Base-by-base conservation (phyloP, 805 yeast genomes). In the Yamadazyma phyllophila region DNA sequence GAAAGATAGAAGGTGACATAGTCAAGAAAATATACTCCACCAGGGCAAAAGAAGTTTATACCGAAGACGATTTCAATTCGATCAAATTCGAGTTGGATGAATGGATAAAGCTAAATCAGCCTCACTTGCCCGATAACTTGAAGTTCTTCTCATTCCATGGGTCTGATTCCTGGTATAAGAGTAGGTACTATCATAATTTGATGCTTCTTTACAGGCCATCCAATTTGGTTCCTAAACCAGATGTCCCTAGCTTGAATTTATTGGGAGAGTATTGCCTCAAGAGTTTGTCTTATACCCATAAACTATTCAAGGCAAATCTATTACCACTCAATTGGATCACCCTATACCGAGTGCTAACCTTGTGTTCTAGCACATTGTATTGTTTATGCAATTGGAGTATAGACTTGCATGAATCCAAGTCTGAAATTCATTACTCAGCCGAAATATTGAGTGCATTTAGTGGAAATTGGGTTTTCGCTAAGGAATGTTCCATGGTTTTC, bases 321-420 rank as follows among this genome's bases (percentile, higher is more conserved):
- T 54, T 77, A 27, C 81, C 81, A 0, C 55, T 73, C 47, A 76
- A 73, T 46, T 77, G 82, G 82, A 70, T 74, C 15, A 73, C 79
- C 1, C 53, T 74, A 8, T 71, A 73, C 51, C 62, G 78, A 43
- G 69, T 77, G 20, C 48, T 77, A 26, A 69, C 75, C 12, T 66
- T 67, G n/a, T 74, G 80, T 55, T 69, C 78, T 15, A 71, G 77
- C 1, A 62, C 77, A 14, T 53, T 77, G 2, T 73, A 67, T 51
- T 76, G 81, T 51, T 49, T 77, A 14, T 71, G 77, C 41, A 73
- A 70, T 37, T 69, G 76, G 69, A 62, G 71, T 31, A 69, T 76
- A 27, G 78, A 78, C 54, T 54, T 76, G 15, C 57, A 65, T 12
- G 77, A 70, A 46, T 65, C 77, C 26, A 71, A 74, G 48, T 66